Conservation (phyloP, 2,329 filamentous ascomycete species). For the Neopestalotiopsis rosae region DNA sequence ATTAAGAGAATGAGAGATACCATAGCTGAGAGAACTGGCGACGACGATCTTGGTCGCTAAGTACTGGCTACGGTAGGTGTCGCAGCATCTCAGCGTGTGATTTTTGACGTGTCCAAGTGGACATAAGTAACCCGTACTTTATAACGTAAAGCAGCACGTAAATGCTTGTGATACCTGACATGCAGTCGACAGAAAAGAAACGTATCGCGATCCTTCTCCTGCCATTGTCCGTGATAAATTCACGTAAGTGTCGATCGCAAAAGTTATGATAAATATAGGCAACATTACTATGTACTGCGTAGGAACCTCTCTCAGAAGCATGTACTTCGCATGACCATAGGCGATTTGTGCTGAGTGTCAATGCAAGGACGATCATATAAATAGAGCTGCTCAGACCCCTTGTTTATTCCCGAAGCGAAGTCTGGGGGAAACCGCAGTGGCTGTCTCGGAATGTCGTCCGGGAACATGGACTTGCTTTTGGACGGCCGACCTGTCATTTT, state of each 20-base stretch:
- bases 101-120: background rate
- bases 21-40: too few relatives aligned
- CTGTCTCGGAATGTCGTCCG: background rate
- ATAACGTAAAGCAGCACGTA: background rate
- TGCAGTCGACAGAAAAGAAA: background rate
- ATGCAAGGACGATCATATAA: background rate
- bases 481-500: conserved; percentile 4
- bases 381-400: conserved; percentile 3
- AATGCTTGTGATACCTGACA: background rate
- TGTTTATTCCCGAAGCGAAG: background rate
- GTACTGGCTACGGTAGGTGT: too few relatives aligned
- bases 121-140: background rate
- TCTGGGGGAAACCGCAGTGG: background rate
- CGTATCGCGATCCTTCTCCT: background rate
- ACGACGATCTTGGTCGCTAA: too few relatives aligned
- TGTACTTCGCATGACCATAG: too few relatives aligned
- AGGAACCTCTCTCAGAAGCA: too few relatives aligned
- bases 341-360: too few relatives aligned
- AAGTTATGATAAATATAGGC: background rate
- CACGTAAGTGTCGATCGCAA: background rate
- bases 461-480: background rate
- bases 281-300: too few relatives aligned
- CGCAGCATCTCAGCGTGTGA: background rate
- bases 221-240: background rate
- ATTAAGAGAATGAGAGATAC: too few relatives aligned